Base-by-base conservation (phyloP, 106 monocot genomes). In the Dendrobium officinale region DNA sequence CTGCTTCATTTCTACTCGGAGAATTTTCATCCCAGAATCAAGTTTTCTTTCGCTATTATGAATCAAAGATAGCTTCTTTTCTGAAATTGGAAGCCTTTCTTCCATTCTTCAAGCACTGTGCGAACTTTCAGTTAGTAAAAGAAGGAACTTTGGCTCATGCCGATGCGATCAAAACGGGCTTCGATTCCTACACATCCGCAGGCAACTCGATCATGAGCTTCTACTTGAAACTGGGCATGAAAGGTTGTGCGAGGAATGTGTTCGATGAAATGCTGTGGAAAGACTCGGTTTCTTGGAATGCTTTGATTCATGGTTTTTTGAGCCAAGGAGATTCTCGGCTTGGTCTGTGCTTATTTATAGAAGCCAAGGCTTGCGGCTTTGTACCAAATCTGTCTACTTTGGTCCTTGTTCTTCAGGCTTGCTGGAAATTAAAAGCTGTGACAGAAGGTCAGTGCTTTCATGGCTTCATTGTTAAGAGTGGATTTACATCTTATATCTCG, bases 201-300 rank as follows among this genome's bases (percentile, higher is more conserved):
- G 51, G 67, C 85, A 96, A 96, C 77, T 89, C 95, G 15, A 72
- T 91, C 79, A 86, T 87, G 37, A 96, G 85, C 75, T 91, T 96
- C 40, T 96, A 93, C 85, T 42, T 80, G 42, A 96, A 93, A 81
- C 81, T 81, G 45, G 82, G 78, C 84, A 74, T 85, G 89, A 19
- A 83, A 76, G 40, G 19, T 45, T 88, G 89, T 43, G 88, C 93
- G 15, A 5, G 77, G 43, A 49, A 54, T 8, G 41, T 84, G 20
- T 93, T 96, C 72, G 73, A 85, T 22, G 72, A 49, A 75, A 85
- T 91, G 82, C 24, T 4, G 48, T n/a, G 79, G 40, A 89, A 45
- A 80, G 90, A 93, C 68, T 93, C 93, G 0, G 89, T 96, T 33
- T 91, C 96, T 0, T 96, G 93, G 96, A 96, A 96, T 77, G 84